A percentile compares a stretch with the other conserved stretches of the same genome.
These are phyloP conservation scores for Heterococcus sp. DNA, from an alignment of 108 stramenopile species.

Conservation along the genomic window DNA sequence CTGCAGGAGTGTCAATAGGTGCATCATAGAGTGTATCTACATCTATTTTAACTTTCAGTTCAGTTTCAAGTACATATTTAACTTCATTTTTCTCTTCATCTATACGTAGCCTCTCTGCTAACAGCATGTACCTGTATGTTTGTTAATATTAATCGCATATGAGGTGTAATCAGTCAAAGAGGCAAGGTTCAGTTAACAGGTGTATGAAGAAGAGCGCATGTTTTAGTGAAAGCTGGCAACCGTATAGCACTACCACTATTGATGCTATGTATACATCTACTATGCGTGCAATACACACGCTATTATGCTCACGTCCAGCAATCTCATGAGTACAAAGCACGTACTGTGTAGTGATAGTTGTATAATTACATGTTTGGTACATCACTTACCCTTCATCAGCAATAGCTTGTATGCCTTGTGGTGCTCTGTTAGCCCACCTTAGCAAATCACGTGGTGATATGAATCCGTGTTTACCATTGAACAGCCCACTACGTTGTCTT, in stretches of 20 bases:
- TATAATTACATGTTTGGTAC: no score
- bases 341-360: no score
- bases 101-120: slow-evolving; percentile 85
- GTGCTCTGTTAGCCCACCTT: slow-evolving; percentile 84
- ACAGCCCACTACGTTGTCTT: slow-evolving; percentile 78
- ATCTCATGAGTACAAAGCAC: no score
- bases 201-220: no score
- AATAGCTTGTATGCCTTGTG: slow-evolving; percentile 75
- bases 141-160: no score
- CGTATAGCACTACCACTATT: no score
- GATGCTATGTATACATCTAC: no score
- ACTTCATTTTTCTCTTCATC: slow-evolving; percentile 56
- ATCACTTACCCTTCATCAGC: slow-evolving; percentile 76
- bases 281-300: no score
- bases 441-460: slow-evolving; percentile 94
- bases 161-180: no score
- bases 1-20: background rate
- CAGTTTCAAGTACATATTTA: slow-evolving; percentile 52
- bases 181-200: no score
- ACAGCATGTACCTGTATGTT: slow-evolving; percentile 68
- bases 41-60: slow-evolving; percentile 63
- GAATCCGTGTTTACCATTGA: slow-evolving; percentile 90
- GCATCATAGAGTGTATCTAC: slow-evolving; percentile 65
- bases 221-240: no score
- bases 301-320: no score